These are phyloP conservation scores for Phialophora verrucosa DNA, from an alignment of 2,329 filamentous ascomycete genomes.

Conservation along the genomic window DNA sequence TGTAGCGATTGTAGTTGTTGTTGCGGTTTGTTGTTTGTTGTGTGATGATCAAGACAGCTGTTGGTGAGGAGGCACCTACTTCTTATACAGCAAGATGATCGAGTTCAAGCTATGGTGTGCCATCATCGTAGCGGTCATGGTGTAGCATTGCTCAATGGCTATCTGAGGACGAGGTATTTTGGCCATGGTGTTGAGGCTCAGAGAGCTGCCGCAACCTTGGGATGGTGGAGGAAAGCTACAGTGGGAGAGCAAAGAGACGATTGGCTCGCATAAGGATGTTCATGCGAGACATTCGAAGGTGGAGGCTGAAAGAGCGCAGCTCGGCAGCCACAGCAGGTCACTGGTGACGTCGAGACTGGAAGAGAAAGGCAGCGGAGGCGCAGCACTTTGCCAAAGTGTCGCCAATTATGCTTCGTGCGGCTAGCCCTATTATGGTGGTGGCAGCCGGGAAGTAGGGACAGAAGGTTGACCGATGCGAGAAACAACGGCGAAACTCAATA, in stretches of 20 bases:
- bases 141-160: slow-evolving; percentile 14
- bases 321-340: neutral
- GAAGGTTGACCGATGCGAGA: slow-evolving; percentile 14
- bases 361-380: slow-evolving; percentile 1
- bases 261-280: slow-evolving; percentile 20
- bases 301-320: slow-evolving; percentile 11
- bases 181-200: neutral
- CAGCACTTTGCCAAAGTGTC: neutral
- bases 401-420: slow-evolving; percentile 5
- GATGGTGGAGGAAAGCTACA: neutral
- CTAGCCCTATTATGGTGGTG: slow-evolving; percentile 7
- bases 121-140: slow-evolving; percentile 7
- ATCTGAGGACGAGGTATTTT: neutral
- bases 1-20: slow-evolving; percentile 14
- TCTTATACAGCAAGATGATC: slow-evolving; percentile 25
- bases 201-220: neutral
- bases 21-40: slow-evolving; percentile 14
- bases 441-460: slow-evolving; percentile 7
- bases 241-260: neutral
- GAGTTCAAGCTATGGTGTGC: neutral
- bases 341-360: neutral
- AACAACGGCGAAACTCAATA: neutral
- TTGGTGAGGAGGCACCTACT: slow-evolving; percentile 10
- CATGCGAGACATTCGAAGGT: slow-evolving; percentile 15
- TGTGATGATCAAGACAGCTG: slow-evolving; percentile 18